phyloP scores from a whole-genome alignment of 164 flowering plant species.

The Magnolia sinica region DNA sequence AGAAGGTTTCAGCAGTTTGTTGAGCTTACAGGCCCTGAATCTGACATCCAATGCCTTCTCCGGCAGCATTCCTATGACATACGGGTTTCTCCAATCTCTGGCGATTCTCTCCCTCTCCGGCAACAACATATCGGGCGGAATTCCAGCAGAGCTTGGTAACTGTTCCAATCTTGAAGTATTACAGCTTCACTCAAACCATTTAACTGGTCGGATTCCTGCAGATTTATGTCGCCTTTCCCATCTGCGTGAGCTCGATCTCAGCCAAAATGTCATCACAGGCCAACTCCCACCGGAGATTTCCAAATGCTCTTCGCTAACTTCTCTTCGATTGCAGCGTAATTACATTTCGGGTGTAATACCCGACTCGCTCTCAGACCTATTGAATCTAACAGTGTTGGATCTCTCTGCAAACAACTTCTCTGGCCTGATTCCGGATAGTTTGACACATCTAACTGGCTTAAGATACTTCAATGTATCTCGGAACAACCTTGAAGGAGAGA shows the following conservation, averaged over 20 bases:
- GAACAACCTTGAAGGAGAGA: slow-evolving; percentile 57
- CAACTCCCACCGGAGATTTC: slow-evolving; percentile 40
- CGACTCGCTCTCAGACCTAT: slow-evolving; percentile 37
- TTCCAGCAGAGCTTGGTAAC: slow-evolving; percentile 59
- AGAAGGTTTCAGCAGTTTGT: slow-evolving; percentile 71
- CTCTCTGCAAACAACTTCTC: slow-evolving; percentile 50
- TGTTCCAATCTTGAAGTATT: slow-evolving; percentile 48
- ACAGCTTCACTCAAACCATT: slow-evolving; percentile 42
- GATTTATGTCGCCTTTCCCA: slow-evolving; percentile 42
- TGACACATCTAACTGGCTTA: slow-evolving; percentile 31
- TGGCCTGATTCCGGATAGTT: slow-evolving; percentile 46
- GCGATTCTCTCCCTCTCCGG: slow-evolving; percentile 45
- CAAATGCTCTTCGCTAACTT: slow-evolving; percentile 30
- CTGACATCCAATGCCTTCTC: slow-evolving; percentile 49
- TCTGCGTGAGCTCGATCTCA: slow-evolving; percentile 49
- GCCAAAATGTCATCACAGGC: slow-evolving; percentile 42
- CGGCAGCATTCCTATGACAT: slow-evolving; percentile 54
- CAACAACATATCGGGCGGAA: slow-evolving; percentile 37
- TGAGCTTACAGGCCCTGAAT: slow-evolving; percentile 44
- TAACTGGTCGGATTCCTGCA: slow-evolving; percentile 43
- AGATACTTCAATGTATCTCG: slow-evolving; percentile 40
- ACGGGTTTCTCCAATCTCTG: slow-evolving; percentile 47
- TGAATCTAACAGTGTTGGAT: slow-evolving; percentile 32
- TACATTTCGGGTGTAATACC: slow-evolving; percentile 51
- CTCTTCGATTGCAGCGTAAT: slow-evolving; percentile 38